Base-by-base conservation (phyloP, 768 basidiomycete species). In the Russula sp. region DNA sequence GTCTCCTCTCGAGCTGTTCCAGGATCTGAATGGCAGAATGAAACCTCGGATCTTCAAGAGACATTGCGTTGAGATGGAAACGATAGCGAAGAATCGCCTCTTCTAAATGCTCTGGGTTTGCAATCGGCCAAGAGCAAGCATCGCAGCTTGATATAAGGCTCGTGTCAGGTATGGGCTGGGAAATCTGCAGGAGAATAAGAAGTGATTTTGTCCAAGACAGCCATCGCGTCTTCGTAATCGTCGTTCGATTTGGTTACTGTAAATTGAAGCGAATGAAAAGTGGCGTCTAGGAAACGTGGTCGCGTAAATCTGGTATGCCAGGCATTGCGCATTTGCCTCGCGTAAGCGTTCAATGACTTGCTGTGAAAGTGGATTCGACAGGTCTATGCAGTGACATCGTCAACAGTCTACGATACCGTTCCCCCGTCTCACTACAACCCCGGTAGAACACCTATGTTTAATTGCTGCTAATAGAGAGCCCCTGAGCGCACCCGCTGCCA, bases 101-200 rank as follows among this genome's bases (percentile, higher is more conserved):
- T 25, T 57, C 46, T 11, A 39, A 29, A 3, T 57, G 48, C 25
- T 48, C 56, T 13, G 36, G 36, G 8, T 57, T 57, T 25, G 9
- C 22, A 8, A 35, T n/a, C 20, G 49, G 20, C 3, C 5, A 2
- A 13, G 1, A 2, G 57, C 32, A 7, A 45, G 13, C 14, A 5
- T 18, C 2, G 50, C 32, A 18, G 42, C 32, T 3, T 6, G 14
- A 34, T 10, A 2, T 4, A 38, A 18, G 14, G 43, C 51, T 2
- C 4, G 3, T 8, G 4, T 7, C 3, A 2, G 1, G 49, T 10
- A 29, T 29, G 25, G 25, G 25, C 25, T 29, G 25, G 25, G 25
- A 29, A 10, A 5, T 2, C 38, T 18, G 18, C 25, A 22, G 16
- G 34, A 51, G 7, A n/a, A 11, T 50, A 39, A 34, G 16, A 6